Conservation (phyloP, 805 yeast genomes). For the Zygoascus bituminiphila region DNA sequence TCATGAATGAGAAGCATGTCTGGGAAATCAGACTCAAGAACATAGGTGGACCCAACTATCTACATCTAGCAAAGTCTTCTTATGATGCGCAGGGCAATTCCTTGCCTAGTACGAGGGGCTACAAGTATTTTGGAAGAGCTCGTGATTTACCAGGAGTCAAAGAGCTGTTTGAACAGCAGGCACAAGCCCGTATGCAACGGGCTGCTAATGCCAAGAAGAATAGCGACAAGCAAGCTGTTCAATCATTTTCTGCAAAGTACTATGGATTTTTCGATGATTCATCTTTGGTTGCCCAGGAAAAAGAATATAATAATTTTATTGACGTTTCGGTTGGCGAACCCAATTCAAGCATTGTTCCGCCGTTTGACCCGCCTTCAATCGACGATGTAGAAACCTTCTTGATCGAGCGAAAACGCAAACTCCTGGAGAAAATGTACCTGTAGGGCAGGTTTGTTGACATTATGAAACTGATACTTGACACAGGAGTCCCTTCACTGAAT, state of each 20-base stretch:
- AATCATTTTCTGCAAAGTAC: conserved; percentile 21
- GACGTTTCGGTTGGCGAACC: background rate
- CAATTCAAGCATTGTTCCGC: background rate
- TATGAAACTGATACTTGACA: too few species aligned
- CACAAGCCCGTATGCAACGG: conserved; percentile 15
- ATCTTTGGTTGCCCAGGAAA: conserved; percentile 17
- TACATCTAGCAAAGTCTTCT: conserved; percentile 22
- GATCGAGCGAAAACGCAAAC: conserved; percentile 16
- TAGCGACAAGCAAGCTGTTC: conserved; percentile 7
- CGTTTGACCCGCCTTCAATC: conserved; percentile 16
- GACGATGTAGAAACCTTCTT: conserved; percentile 23
- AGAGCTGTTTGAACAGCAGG: conserved; percentile 35
- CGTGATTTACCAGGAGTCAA: conserved; percentile 68
- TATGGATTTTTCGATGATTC: conserved; percentile 26
- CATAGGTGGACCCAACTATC: conserved; percentile 68
- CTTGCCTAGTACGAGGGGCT: conserved; percentile 38
- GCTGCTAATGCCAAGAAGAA: conserved; percentile 8
- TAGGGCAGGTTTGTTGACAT: too few species aligned
- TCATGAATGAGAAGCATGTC: conserved; percentile 56
- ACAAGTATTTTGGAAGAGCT: conserved; percentile 77
- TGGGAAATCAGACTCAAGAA: conserved; percentile 73
- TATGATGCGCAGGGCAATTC: conserved; percentile 14
- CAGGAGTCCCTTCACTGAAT: too few species aligned
- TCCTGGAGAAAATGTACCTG: conserved; percentile 13
- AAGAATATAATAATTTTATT: conserved; percentile 2